Base-by-base conservation (phyloP, 768 basidiomycete species). In the Psilocybe azurescens region DNA sequence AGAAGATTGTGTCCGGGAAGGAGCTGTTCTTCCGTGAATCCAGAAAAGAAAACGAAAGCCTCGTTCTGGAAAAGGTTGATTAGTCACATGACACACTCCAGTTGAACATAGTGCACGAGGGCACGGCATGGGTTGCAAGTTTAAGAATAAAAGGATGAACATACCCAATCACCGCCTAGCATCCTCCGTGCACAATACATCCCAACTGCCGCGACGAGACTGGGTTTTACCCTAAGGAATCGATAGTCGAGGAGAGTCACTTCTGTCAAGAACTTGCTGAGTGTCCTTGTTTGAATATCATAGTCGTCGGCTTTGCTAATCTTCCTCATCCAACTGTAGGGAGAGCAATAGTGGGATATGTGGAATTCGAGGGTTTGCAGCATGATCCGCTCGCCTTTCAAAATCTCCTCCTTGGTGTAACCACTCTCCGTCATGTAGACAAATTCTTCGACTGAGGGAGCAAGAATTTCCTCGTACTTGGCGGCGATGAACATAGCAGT, bases 221-320 rank as follows among this genome's bases (percentile, higher is more conserved):
- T 94, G 0, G 97, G 97, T 78, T 95, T 97, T 61, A 89, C 95
- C 58, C 93, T 83, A 73, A 99, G 76, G 84, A 99, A 99, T 24
- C 92, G 88, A 72, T 96, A 77, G 72, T 99, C 97, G 60, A 99
- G 79, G 54, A 99, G 82, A 14, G 96, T 97, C 54, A 97, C 93
- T 76, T 99, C 97, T 65, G 94, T 95, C 73, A 99, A 78, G 83
- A 98, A 99, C 78, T 99, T 99, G 84, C 94, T 91, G 52, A 99
- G 80, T 29, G 97, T 99, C 64, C 97, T 83, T 13, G 97, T 99
- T 74, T 98, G 97, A 71, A 99, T 89, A 72, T 99, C 95, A 75
- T 99, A 99, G 75, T 97, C 93, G 78, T 99, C 97, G 38, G 97
- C 97, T 76, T 95, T 97, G 85, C 94, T 96, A 74, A 99, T 99